Percentiles rank a stretch among this genome's conserved stretches.
Evolutionary conservation across 305 asterid species (phyloP).

Genomic region (Fraxinus floribunda): DNA sequence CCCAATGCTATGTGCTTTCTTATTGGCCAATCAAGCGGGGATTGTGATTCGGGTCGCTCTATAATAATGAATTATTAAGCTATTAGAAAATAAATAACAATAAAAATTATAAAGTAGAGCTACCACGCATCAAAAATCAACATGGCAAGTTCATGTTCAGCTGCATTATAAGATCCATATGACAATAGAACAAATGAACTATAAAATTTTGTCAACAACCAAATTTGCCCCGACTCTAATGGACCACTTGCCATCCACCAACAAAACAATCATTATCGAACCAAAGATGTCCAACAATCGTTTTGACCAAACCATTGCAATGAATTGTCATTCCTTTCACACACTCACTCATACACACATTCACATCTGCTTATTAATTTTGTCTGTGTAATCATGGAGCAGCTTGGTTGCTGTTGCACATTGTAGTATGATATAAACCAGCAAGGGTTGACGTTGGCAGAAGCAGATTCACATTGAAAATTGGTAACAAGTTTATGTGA

Average conservation of each 20-base stretch:
- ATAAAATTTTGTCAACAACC: neutral
- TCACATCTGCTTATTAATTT: neutral
- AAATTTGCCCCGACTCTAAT: neutral
- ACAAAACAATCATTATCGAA: neutral
- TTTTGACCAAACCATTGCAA: neutral
- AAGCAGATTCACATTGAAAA: neutral
- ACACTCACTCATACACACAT: neutral
- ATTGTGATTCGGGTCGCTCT: conserved; percentile 53
- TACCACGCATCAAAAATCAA: neutral
- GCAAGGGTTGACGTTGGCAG: neutral
- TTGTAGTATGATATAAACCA: neutral
- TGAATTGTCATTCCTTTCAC: neutral
- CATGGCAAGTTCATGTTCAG: neutral
- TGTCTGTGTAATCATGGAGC: neutral
- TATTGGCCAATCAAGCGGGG: conserved; percentile 59
- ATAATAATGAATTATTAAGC: conserved; percentile 23
- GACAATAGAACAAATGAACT: neutral
- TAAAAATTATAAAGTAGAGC: neutral
- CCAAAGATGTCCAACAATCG: neutral
- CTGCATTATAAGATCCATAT: conserved; percentile 5
- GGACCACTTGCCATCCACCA: neutral
- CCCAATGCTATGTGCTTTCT: conserved; percentile 65
- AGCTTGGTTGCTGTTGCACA: neutral
- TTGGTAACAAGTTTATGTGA: neutral
- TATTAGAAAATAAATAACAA: conserved; percentile 17